These are phyloP conservation scores for Thalassiosira profunda DNA, from an alignment of 108 stramenopile genomes.

Conservation along the genomic window DNA sequence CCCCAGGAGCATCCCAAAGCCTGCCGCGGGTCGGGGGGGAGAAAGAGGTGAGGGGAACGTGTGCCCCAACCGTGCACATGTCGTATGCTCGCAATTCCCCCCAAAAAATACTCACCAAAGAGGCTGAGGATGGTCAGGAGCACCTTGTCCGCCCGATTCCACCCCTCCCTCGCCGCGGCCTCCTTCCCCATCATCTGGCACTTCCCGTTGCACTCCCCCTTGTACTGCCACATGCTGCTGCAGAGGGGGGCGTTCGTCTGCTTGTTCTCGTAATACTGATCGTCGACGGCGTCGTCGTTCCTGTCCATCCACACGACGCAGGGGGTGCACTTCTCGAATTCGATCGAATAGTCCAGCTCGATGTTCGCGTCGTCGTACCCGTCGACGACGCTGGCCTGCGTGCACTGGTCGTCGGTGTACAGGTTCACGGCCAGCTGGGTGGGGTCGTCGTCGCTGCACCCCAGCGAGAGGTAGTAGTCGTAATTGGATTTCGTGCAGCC, in stretches of 20 bases:
- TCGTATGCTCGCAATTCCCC: too few species aligned
- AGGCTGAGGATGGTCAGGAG: constrained; percentile 67
- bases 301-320: constrained; percentile 88
- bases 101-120: constrained; percentile 64
- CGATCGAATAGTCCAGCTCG: constrained; percentile 60
- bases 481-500: constrained; percentile 65
- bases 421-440: constrained; percentile 72
- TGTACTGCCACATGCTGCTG: constrained; percentile 73
- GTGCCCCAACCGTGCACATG: not conserved
- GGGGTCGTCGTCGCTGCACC: constrained; percentile 31
- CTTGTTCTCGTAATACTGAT: constrained; percentile 79
- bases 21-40: not conserved
- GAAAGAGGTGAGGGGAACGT: not conserved
- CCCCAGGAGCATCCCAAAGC: constrained; percentile 67
- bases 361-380: constrained; percentile 78
- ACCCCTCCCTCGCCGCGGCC: constrained; percentile 51
- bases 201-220: constrained; percentile 49
- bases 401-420: constrained; percentile 78
- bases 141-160: constrained; percentile 84
- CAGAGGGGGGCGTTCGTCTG: constrained; percentile 83
- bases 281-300: constrained; percentile 82
- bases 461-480: constrained; percentile 41
- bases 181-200: constrained; percentile 62
- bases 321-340: constrained; percentile 74
- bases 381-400: constrained; percentile 28